Evolutionary conservation across 2,329 filamentous ascomycete genomes (phyloP).

Genomic region (Furcasterigmium sp.): DNA sequence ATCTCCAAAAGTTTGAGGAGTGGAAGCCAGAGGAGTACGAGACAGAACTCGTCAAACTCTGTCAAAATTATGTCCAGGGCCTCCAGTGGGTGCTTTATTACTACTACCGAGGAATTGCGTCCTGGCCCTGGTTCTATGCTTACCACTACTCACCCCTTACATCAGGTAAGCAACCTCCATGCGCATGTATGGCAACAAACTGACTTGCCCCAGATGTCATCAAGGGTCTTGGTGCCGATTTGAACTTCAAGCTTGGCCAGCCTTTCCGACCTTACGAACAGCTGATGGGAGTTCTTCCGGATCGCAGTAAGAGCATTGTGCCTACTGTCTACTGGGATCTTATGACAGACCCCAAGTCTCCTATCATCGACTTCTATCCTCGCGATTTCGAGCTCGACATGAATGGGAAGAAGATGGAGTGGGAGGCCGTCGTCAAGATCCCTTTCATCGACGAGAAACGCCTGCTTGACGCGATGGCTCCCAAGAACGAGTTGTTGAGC

Average conservation of each 20-base stretch:
- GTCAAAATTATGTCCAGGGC: conserved; percentile 96
- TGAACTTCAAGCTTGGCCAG: conserved; percentile 90
- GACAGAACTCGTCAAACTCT: conserved; percentile 70
- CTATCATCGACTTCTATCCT: conserved; percentile 97
- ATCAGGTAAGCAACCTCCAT: conserved; percentile 49
- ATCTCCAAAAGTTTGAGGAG: conserved; percentile 77
- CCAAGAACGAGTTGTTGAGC: conserved; percentile 73
- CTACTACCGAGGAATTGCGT: conserved; percentile 95
- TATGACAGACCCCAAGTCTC: conserved; percentile 86
- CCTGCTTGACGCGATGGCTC: conserved; percentile 77
- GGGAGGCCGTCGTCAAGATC: conserved; percentile 98
- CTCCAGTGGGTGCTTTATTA: conserved; percentile 98
- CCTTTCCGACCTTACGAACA: conserved; percentile 95
- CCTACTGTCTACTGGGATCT: conserved; percentile 80
- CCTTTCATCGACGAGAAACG: conserved; percentile 95
- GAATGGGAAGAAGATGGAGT: conserved; percentile 99
- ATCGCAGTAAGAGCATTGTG: conserved; percentile 96
- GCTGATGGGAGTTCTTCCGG: conserved; percentile 95
- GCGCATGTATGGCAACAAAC: conserved; percentile 5
- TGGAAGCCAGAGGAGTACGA: conserved; percentile 78
- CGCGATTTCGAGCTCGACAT: conserved; percentile 96
- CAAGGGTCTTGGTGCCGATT: conserved; percentile 78
- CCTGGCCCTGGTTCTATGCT: conserved; percentile 96
- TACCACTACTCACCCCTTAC: conserved; percentile 99
- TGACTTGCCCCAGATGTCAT: conserved; percentile 65